Evolutionary conservation across 1,284 basidiomycete genomes (phyloP).

Genomic region (Cutaneotrichosporon sp.): DNA sequence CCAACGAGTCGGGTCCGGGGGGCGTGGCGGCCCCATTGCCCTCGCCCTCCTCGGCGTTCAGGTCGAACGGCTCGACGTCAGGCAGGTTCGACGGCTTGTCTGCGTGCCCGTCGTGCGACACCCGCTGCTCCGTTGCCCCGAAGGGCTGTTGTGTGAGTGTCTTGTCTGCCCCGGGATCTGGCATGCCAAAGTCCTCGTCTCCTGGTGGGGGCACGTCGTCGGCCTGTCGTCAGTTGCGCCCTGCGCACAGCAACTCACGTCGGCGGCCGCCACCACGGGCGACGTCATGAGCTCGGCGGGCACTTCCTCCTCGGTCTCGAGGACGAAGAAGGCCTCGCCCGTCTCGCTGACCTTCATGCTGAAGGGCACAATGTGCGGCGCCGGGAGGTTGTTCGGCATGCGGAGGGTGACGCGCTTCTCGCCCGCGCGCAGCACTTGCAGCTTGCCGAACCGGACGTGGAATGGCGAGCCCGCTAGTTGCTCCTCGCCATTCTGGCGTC

Average conservation of each 20-base stretch:
- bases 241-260: slow-evolving; percentile 48
- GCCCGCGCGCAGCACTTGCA: slow-evolving; percentile 88
- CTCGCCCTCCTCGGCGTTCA: slow-evolving; percentile 32
- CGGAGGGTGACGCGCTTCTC: slow-evolving; percentile 91
- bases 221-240: slow-evolving; percentile 11
- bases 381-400: slow-evolving; percentile 57
- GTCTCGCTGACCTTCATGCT: slow-evolving; percentile 99
- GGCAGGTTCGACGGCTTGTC: slow-evolving; percentile 15
- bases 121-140: slow-evolving; percentile 41
- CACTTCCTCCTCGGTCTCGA: slow-evolving; percentile 93
- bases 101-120: slow-evolving; percentile 26
- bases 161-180: neutral
- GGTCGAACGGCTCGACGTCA: slow-evolving; percentile 53
- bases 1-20: neutral
- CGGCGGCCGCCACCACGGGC: slow-evolving; percentile 66
- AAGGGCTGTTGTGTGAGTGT: slow-evolving; percentile 49
- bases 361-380: slow-evolving; percentile 65
- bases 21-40: neutral
- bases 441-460: slow-evolving; percentile 97
- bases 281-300: slow-evolving; percentile 92
- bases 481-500: slow-evolving; percentile 49
- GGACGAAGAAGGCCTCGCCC: slow-evolving; percentile 98
- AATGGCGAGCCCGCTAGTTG: slow-evolving; percentile 93
- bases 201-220: slow-evolving; percentile 1
- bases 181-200: neutral